Evolutionary conservation across 2,329 filamentous ascomycete genomes (phyloP).

Genomic region (Nothophaeocryptopus gaeumannii): DNA sequence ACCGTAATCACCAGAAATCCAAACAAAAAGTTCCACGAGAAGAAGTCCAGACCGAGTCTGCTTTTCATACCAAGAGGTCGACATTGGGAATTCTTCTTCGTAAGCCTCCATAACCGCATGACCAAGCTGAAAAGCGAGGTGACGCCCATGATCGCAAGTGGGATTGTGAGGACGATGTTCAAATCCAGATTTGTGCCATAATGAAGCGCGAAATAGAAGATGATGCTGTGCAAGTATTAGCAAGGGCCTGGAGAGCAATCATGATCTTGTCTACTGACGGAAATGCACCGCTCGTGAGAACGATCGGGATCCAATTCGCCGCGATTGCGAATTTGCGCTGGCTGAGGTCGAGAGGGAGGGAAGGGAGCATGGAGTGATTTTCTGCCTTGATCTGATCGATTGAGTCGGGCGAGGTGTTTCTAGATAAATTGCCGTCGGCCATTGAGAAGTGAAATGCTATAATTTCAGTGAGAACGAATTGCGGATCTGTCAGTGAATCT

Average conservation of each 20-base stretch:
- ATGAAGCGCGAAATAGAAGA: constrained; percentile 12
- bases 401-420: too few relatives aligned
- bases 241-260: neutral
- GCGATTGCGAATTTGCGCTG: constrained; percentile 8
- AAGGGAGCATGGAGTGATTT: neutral
- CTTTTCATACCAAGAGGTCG: neutral
- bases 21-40: constrained; percentile 14
- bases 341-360: constrained; percentile 9
- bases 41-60: constrained; percentile 11
- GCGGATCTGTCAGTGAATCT: too few relatives aligned
- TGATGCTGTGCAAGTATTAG: neutral
- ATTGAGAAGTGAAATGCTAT: too few relatives aligned
- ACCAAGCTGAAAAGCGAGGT: neutral
- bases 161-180: constrained; percentile 6
- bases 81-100: neutral
- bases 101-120: neutral
- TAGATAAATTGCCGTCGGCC: too few relatives aligned
- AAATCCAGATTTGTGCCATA: constrained; percentile 4
- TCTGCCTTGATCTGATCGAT: too few relatives aligned
- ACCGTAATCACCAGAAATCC: constrained; percentile 8
- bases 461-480: too few relatives aligned
- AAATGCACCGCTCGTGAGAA: constrained; percentile 5
- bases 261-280: neutral
- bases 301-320: constrained; percentile 5
- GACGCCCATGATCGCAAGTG: constrained; percentile 7